Base-by-base conservation (phyloP, 2,329 filamentous ascomycete species). In the Alternaria consortialis region DNA sequence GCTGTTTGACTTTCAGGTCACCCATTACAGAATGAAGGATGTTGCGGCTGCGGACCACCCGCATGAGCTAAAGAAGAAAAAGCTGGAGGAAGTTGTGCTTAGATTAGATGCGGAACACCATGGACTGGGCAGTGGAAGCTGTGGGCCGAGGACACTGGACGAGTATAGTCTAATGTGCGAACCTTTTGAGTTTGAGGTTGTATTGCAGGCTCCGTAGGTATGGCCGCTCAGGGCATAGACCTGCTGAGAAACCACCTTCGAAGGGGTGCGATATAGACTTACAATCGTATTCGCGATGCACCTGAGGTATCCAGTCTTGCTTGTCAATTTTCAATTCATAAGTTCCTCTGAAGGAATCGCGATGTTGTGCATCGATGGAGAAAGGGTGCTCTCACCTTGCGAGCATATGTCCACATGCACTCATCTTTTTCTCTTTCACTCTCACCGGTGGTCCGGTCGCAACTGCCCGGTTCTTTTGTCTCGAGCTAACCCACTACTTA, bases 1-100 rank as follows among this genome's bases (percentile, higher is more conserved):
- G 58, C 37, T 56, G 29, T 76, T 77, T 47, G 70, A 80, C 71
- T 91, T 90, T 77, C 81, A 83, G 52, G 86, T 84, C 0, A 83
- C 83, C 8, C 84, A 85, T 62, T 86, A 88, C 69, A 81, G 82
- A 17, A 80, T 83, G 25, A 72, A 77, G 36, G 84, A 83, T 50
- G 76, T 91, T 29, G 84, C 88, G 47, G 80, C 81, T 2, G 88
- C 89, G 3, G 83, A 79, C 43, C 90, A 92, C 73, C 89, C 90
- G 1, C 82, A 86, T 65, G 88, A 92, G 72, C 75, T 92, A 55
- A 79, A 79, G 3, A 82, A 82, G 62, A 81, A 79, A 62, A 81
- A 85, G 66, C 81, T 84, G 56, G 81, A 86, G 13, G 84, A 88
- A 64, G 83, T 85, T 37, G 74, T 89, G 31, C 78, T 90, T 2